Evolutionary conservation across 2,329 filamentous ascomycete genomes (phyloP), one percentile per base, ranked within the genome.

Genomic region (Didymella keratinophila): DNA sequence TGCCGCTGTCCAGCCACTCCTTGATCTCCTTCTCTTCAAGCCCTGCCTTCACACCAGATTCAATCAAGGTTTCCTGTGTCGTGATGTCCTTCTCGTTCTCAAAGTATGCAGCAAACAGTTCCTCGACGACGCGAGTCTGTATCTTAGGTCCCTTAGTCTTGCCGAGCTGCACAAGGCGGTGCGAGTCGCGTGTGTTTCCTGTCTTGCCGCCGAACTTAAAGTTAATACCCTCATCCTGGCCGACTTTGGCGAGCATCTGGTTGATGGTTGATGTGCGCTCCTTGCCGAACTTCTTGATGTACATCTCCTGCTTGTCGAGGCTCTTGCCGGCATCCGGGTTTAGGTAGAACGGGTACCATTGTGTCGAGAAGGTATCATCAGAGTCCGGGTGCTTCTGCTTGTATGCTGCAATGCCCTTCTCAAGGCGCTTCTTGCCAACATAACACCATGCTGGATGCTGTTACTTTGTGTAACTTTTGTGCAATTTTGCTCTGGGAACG

Each of bases 331-430:
- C 80, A 45, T 81, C 81, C 0, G 91, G 89, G 70, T 93, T 88
- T 51, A 96, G 85, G 75, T 94, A 93, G 79, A 91, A 96, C 1
- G 92, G 89, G 60, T 85, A 83, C 90, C 91, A 96, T 60, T 83
- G 84, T 14, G 90, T 86, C 45, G 82, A 84, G 79, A 96, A 93
- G 20, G 83, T 90, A 77, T 94, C 89, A 37, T 82, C 76, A 10
- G 80, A 84, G 4, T 71, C 66, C 0, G 89, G 87, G 66, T 91
- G 81, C 37, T 82, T 80, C 68, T 84, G 81, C 69, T 86, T 84
- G 79, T 91, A 91, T 28, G 84, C 76, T 9, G 81, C 74, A 60
- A 96, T 94, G 61, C 89, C 91, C 61, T 84, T 84, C 49, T 89
- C 86, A 37, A 96, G 85, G 36, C 90, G 87, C 63, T 87, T 87